Base-by-base conservation (phyloP, 2,329 filamentous ascomycete species). In the Clarireedia paspali region DNA sequence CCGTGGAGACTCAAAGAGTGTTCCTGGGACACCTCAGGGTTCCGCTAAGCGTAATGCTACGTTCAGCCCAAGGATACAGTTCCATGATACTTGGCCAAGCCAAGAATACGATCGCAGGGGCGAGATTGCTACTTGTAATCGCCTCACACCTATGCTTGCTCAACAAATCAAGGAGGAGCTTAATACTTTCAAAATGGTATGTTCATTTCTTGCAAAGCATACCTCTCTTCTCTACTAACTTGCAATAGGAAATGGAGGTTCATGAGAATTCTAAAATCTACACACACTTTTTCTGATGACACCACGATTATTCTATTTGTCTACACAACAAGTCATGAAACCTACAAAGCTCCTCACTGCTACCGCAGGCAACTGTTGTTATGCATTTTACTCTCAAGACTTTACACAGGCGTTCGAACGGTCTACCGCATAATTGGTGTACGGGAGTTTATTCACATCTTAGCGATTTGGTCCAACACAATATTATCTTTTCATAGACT, bases 81-180 rank as follows among this genome's bases (percentile, higher is more conserved):
- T 96, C 70, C 85, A 96, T 70, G 94, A 99, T 68, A 97, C 91
- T 6, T 99, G 91, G 91, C 91, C 91, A 2, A 89, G 87, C 68
- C 87, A 88, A 65, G 94, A 99, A 71, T 99, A 99, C 68, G 94
- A 99, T 71, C 88, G 94, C 60, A 85, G 94, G 53, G 94, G 94
- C 54, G 94, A 99, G 59, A 88, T 97, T 74, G 91, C 94, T 10
- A 99, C 94, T 1, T 99, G 94, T 82, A 99, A 99, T 70, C 89
- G 92, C 63, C 79, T 99, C 64, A 99, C 94, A 49, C 94, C 94
- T 12, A 91, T 96, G 81, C 82, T 99, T 61, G 94, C 94, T 47
- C 94, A 99, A 74, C 94, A 99, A 72, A 99, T 99, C 75, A 97
- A 97, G 75, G 94, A 99, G 75, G 94, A 99, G 75, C 82, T 99